Evolutionary conservation across 306 rosid species (phyloP).

Genomic region (Malus orientalis): DNA sequence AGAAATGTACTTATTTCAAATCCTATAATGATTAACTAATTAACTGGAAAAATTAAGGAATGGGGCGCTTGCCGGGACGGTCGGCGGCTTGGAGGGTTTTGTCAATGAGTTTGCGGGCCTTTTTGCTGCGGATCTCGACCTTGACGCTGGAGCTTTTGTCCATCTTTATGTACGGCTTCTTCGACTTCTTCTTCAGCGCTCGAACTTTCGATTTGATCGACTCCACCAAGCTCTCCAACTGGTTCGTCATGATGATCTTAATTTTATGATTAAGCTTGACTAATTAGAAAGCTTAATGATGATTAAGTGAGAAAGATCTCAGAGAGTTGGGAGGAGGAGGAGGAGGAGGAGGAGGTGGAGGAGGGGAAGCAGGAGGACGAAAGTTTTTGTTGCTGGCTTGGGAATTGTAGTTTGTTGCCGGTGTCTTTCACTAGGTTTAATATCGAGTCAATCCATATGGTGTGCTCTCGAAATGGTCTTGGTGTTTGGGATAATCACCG

Average conservation of each 20-base stretch:
- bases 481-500: neutral
- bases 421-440: neutral
- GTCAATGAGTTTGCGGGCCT: constrained; percentile 73
- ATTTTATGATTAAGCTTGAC: neutral
- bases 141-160: constrained; percentile 87
- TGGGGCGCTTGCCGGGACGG: constrained; percentile 32
- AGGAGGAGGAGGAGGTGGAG: neutral
- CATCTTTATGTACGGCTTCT: constrained; percentile 76
- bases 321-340: too few species aligned
- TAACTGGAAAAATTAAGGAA: constrained; percentile 3
- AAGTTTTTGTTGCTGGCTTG: neutral
- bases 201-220: constrained; percentile 75
- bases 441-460: neutral
- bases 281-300: neutral
- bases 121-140: constrained; percentile 92
- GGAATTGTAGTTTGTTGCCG: neutral
- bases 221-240: constrained; percentile 58
- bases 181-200: constrained; percentile 50
- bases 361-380: neutral
- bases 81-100: constrained; percentile 83
- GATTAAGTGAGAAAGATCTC: neutral
- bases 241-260: constrained; percentile 38
- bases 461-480: neutral
- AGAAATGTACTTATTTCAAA: neutral
- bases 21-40: neutral